A percentile compares a stretch with the other conserved stretches of the same genome.
Conservation (phyloP, 2,329 filamentous ascomycete genomes). For the Furcasterigmium sp. region DNA sequence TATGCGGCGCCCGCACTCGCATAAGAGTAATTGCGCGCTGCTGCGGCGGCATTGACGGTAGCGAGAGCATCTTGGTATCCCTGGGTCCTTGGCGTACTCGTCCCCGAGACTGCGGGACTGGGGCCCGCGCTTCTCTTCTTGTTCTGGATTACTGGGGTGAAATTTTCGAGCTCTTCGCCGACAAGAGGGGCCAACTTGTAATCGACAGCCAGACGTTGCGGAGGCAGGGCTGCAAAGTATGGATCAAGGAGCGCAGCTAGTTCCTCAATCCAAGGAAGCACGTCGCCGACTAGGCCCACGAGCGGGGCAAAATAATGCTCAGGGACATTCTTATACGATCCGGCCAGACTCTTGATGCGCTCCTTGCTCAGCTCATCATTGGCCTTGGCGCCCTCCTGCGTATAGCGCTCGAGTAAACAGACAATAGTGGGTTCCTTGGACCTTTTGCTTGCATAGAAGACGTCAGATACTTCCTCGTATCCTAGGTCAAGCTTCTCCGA, state of each 20-base stretch:
- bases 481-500: constrained; percentile 37
- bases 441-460: constrained; percentile 31
- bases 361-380: constrained; percentile 21
- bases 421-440: constrained; percentile 35
- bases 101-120: not conserved
- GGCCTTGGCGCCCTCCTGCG: constrained; percentile 27
- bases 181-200: constrained; percentile 32
- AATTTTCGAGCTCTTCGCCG: constrained; percentile 22
- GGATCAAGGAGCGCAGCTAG: constrained; percentile 35
- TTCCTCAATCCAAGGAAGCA: constrained; percentile 32
- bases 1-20: constrained; percentile 34
- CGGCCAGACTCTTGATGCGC: constrained; percentile 24
- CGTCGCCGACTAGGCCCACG: constrained; percentile 22
- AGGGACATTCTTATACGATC: constrained; percentile 36
- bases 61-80: constrained; percentile 13
- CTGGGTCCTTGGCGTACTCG: not conserved
- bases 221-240: constrained; percentile 33
- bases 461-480: constrained; percentile 31
- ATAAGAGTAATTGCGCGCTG: constrained; percentile 23
- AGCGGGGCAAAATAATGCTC: constrained; percentile 34
- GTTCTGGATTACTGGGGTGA: constrained; percentile 1
- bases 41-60: constrained; percentile 18
- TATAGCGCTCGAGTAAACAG: constrained; percentile 37
- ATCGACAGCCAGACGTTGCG: constrained; percentile 27
- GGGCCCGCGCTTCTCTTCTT: not conserved